Evolutionary conservation across 2,329 filamentous ascomycete genomes (phyloP).

Genomic region (Claviceps sorghi): DNA sequence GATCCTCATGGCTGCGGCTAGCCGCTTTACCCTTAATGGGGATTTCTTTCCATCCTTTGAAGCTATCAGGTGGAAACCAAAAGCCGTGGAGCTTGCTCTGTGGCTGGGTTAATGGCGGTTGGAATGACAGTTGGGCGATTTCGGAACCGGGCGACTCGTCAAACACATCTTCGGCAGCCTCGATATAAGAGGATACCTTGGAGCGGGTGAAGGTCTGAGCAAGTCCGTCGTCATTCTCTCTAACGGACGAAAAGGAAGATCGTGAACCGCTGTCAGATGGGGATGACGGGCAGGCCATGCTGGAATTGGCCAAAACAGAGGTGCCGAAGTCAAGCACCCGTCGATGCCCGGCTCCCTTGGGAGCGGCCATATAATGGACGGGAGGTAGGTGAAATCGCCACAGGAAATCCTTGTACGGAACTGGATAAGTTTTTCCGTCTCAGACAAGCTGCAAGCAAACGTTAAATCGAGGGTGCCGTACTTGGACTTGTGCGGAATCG

Average conservation of each 20-base stretch:
- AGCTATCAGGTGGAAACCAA: slow-evolving; percentile 43
- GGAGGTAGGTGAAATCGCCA: not conserved
- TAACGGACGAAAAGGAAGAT: slow-evolving; percentile 47
- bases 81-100: slow-evolving; percentile 42
- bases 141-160: slow-evolving; percentile 30
- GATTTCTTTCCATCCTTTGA: slow-evolving; percentile 49
- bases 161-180: slow-evolving; percentile 36
- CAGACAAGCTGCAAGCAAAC: not conserved
- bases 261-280: slow-evolving; percentile 28
- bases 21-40: slow-evolving; percentile 42
- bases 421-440: not conserved
- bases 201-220: slow-evolving; percentile 49
- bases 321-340: slow-evolving; percentile 20
- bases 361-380: slow-evolving; percentile 14
- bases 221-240: slow-evolving; percentile 43
- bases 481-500: not conserved
- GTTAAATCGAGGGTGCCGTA: not conserved
- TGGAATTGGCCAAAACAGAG: slow-evolving; percentile 20
- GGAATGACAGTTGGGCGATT: slow-evolving; percentile 31
- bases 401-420: not conserved
- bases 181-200: slow-evolving; percentile 45
- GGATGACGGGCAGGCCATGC: slow-evolving; percentile 23
- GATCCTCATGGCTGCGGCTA: slow-evolving; percentile 47
- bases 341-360: slow-evolving; percentile 14
- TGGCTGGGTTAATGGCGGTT: slow-evolving; percentile 39